Evolutionary conservation across 495 filamentous ascomycete genomes (phyloP).

Genomic region (Beverwykella pulmonaria): DNA sequence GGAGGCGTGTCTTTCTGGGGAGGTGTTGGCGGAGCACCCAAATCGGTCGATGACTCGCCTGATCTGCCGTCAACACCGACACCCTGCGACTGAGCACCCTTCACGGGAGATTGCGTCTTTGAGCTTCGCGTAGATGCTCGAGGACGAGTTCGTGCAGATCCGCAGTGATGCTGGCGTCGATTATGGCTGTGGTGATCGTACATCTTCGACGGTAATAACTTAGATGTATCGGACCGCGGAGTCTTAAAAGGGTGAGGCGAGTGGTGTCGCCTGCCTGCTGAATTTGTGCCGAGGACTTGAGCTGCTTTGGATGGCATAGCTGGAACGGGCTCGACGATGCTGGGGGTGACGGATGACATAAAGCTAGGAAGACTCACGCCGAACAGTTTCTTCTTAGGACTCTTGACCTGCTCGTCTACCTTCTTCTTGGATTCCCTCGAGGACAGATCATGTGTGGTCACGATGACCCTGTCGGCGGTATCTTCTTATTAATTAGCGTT

Average conservation of each 20-base stretch:
- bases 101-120: not conserved
- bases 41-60: not conserved
- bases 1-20: constrained; percentile 29
- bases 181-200: constrained; percentile 14
- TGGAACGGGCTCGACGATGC: constrained; percentile 10
- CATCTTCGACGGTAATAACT: constrained; percentile 18
- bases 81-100: not conserved
- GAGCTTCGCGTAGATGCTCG: not conserved
- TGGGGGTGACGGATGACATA: constrained; percentile 5
- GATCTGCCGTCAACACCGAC: not conserved
- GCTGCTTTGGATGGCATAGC: constrained; percentile 28
- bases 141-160: not conserved
- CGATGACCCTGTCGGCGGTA: not conserved
- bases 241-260: not conserved
- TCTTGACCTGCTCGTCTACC: constrained; percentile 31
- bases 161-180: constrained; percentile 4
- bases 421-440: not conserved
- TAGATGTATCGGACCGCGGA: constrained; percentile 24
- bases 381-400: constrained; percentile 45
- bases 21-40: constrained; percentile 18
- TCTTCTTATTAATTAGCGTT: not conserved
- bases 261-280: constrained; percentile 5
- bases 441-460: not conserved
- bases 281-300: constrained; percentile 15
- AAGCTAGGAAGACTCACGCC: constrained; percentile 39